phyloP scores from a whole-genome alignment of 2,329 filamentous ascomycete species.

The Sporothrix protearum region DNA sequence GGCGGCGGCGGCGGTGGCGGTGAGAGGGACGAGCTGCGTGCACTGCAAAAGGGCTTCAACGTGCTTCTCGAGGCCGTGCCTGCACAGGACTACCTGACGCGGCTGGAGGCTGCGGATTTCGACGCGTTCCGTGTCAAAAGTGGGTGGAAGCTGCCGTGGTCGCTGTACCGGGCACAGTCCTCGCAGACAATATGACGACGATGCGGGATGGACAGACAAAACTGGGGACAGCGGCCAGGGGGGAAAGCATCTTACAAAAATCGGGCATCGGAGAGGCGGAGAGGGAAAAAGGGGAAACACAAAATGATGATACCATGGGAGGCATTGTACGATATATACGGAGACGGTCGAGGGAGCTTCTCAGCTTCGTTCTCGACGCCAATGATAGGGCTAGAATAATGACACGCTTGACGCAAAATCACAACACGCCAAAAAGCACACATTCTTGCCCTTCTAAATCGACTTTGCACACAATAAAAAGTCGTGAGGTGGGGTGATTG shows the following conservation, averaged over 20 bases:
- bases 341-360: not conserved
- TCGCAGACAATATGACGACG: slow-evolving; percentile 44
- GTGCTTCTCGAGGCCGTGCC: slow-evolving; percentile 77
- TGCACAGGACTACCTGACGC: slow-evolving; percentile 72
- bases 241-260: not conserved
- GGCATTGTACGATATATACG: slow-evolving; percentile 13
- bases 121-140: slow-evolving; percentile 68
- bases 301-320: slow-evolving; percentile 12
- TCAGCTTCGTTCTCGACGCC: not conserved
- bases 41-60: slow-evolving; percentile 62
- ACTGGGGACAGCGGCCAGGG: not conserved
- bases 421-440: not conserved
- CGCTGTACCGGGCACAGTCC: slow-evolving; percentile 54
- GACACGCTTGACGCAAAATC: not conserved
- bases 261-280: too few species aligned
- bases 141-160: slow-evolving; percentile 84
- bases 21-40: slow-evolving; percentile 45
- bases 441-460: not conserved
- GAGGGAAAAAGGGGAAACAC: too few species aligned
- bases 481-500: not conserved
- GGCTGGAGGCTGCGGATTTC: slow-evolving; percentile 77
- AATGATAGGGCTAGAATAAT: slow-evolving; percentile 1
- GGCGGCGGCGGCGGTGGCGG: slow-evolving; percentile 16
- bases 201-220: not conserved
- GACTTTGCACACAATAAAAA: not conserved